A percentile compares a stretch with the other conserved stretches of the same genome.
These are phyloP conservation scores for Phytophthora parvispora DNA, from an alignment of 352 stramenopile species.

Conservation along the genomic window DNA sequence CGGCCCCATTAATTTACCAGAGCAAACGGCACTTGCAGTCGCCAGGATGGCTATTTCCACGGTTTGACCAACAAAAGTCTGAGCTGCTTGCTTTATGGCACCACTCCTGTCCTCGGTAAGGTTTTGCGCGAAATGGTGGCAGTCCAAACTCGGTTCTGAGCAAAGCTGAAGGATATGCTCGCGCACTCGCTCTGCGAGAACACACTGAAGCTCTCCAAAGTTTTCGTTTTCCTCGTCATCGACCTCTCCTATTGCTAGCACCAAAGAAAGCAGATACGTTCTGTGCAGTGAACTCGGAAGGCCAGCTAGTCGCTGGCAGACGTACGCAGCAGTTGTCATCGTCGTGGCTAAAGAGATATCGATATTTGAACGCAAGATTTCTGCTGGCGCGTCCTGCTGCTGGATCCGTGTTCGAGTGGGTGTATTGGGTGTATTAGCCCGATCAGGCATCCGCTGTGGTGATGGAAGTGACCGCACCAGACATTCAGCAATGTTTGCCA, in stretches of 20 bases:
- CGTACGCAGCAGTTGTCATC: constrained; percentile 22
- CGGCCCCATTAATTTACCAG: background rate
- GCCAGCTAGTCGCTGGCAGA: constrained; percentile 34
- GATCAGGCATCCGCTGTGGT: background rate
- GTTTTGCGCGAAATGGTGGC: constrained; percentile 5
- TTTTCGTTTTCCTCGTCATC: constrained; percentile 1
- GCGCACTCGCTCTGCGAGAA: constrained; percentile 1
- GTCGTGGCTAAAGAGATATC: constrained; percentile 6
- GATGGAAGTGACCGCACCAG: constrained; percentile 7
- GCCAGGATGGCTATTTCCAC: constrained; percentile 8
- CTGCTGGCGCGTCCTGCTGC: background rate
- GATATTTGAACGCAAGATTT: background rate
- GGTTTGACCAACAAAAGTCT: constrained; percentile 13
- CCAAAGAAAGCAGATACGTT: constrained; percentile 39
- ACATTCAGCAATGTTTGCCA: constrained; percentile 17
- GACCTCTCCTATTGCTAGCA: constrained; percentile 18
- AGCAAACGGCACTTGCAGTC: background rate
- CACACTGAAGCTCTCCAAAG: background rate
- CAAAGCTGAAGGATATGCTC: constrained; percentile 24
- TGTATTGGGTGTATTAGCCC: background rate
- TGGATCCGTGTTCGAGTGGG: background rate
- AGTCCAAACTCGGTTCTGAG: constrained; percentile 16
- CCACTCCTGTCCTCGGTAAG: background rate
- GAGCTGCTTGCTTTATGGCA: constrained; percentile 16
- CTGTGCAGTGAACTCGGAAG: constrained; percentile 37